Evolutionary conservation across 1,284 basidiomycete species (phyloP), one percentile per base, ranked within the genome.

Genomic region (Leccinum idahoense): DNA sequence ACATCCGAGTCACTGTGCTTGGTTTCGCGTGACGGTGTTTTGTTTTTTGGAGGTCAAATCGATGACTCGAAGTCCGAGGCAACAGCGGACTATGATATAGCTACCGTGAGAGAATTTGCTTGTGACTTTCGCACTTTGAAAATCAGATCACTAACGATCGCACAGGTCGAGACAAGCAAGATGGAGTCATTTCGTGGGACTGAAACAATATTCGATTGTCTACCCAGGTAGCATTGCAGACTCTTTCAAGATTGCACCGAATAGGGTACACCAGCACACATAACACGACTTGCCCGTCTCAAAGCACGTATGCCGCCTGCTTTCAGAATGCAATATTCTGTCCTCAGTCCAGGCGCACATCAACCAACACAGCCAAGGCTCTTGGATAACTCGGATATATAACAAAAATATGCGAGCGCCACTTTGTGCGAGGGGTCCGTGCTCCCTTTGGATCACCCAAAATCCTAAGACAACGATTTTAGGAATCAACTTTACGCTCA

Each of bases 381-480:
- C 10, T n/a, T n/a, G 15, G 8, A 18, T 57, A 39, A 4, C 3
- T 39, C 29, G 18, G 14, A 32, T 5, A 4, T 18, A 5, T 12
- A 5, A 53, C n/a, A 41, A 23, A 10, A 7, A 29, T 14, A 32
- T 57, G 37, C 37, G 2, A 64, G 32, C 18, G n/a, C 39, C 59
- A 15, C 41, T 59, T 51, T 44, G 66, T 59, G 2, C 15, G 18
- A 46, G 18, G 12, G 26, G 14, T 15, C 44, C 5, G 37, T 69
- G 32, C 39, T 70, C 69, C 66, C 67, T 70, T 51, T 70, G 71
- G 12, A 70, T 37, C 0, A 71, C 18, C 69, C 53, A 66, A 18
- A 70, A 70, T 18, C 71, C 69, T 70, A 60, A 6, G 8, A 39
- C 7, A 18, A 57, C 2, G 29, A 35, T 3, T 29, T 68, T 44